Conservation (phyloP, 2,329 filamentous ascomycete genomes). For the Aspergillus costaricaensis region DNA sequence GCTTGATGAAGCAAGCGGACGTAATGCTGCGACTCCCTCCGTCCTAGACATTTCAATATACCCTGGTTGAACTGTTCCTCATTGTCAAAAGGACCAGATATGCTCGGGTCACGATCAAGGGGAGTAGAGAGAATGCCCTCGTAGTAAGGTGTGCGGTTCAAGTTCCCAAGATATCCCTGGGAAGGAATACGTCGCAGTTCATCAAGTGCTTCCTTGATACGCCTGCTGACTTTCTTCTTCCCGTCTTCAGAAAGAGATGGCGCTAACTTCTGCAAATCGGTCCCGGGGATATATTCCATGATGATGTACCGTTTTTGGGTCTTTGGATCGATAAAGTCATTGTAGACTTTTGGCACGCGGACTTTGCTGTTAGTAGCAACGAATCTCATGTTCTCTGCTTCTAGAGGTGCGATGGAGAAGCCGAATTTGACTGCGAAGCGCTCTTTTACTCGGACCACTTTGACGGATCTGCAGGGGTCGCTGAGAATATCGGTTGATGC, state of each 20-base stretch:
- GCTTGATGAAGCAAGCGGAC: constrained; percentile 16
- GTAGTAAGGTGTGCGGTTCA: constrained; percentile 18
- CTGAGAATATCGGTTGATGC: constrained; percentile 20
- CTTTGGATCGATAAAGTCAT: constrained; percentile 14
- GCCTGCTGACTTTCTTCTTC: constrained; percentile 14
- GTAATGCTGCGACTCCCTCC: constrained; percentile 18
- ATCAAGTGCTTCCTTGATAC: constrained; percentile 12
- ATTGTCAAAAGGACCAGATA: constrained; percentile 20
- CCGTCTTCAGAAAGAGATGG: constrained; percentile 13
- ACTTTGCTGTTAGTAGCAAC: constrained; percentile 19
- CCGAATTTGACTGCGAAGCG: constrained; percentile 24
- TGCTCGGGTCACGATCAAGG: constrained; percentile 16
- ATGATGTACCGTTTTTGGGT: constrained; percentile 20
- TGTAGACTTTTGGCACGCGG: constrained; percentile 15
- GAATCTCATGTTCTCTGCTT: constrained; percentile 25
- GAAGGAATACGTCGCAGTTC: constrained; percentile 18
- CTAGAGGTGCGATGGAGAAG: constrained; percentile 14
- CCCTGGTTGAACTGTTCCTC: constrained; percentile 20
- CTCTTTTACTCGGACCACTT: constrained; percentile 23
- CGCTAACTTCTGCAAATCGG: constrained; percentile 17
- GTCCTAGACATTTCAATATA: constrained; percentile 9
- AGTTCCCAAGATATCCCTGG: constrained; percentile 20
- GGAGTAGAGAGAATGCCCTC: constrained; percentile 20
- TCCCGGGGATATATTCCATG: constrained; percentile 19
- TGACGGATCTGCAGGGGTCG: constrained; percentile 15